Base-by-base conservation (phyloP, 805 yeast genomes). In the Candida tallmaniae region DNA sequence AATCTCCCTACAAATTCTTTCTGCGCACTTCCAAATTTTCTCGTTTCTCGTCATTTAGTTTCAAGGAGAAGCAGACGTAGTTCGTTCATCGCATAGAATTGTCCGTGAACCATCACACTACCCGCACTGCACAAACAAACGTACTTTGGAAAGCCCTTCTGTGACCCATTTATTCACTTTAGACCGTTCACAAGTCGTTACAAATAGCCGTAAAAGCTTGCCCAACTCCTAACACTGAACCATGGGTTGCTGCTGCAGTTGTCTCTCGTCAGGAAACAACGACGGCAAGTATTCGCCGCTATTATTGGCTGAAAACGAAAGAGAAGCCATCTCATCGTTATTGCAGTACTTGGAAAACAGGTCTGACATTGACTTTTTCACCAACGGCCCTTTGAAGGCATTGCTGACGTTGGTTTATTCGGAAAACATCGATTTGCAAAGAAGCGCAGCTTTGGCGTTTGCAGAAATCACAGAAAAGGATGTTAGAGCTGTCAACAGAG, bases 401-500 rank as follows among this genome's bases (percentile, higher is more conserved):
- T 71, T 93, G 42, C 82, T 90, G 40, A 90, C 97, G 0, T 71
- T 93, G 48, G 98, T 93, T 2, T 86, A 90, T 56, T 86, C 96
- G 2, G 97, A 93, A 48, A 93, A 93, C 54, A 76, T 90, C 42
- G 97, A 93, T 58, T 72, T 93, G 37, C 97, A 90, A 62, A 78
- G 97, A 55, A 83, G 95, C 56, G 98, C 98, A 3, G 97, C 98
- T 5, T 72, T 93, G 44, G 97, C 98, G 5, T 93, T 93, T 70
- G 97, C 97, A 11, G 98, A 93, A 59, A 90, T 93, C 37, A 93
- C 98, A 24, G 98, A 93, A 55, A 93, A 93, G 58, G 95, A 88
- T 54, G 94, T 88, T 24, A 76, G 93, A 44, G 83, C 90, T 26
- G 97, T 93, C 22, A 81, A 83, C 49, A 73, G 94, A 38, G 95